Evolutionary conservation across 2,329 filamentous ascomycete genomes (phyloP).

Genomic region (Moelleriella libera): DNA sequence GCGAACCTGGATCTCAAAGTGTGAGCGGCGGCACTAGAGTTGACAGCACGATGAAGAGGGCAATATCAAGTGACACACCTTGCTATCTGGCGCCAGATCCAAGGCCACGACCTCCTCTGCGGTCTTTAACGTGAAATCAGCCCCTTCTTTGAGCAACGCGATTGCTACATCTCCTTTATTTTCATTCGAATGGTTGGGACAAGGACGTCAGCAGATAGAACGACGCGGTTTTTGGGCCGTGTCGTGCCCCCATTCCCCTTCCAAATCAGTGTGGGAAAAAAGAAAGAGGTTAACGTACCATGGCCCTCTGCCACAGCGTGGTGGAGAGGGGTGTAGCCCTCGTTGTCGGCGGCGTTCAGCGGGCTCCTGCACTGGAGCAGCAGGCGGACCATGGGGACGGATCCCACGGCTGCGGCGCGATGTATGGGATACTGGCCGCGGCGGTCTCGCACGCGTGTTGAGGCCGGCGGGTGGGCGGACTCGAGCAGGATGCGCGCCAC

Average conservation of each 20-base stretch:
- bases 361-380: slow-evolving; percentile 67
- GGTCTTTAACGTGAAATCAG: slow-evolving; percentile 68
- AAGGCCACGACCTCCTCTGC: slow-evolving; percentile 56
- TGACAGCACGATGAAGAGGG: neutral
- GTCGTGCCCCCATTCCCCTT: neutral
- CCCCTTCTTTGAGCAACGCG: slow-evolving; percentile 68
- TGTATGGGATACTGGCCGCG: slow-evolving; percentile 85
- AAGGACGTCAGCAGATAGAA: neutral
- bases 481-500: slow-evolving; percentile 64
- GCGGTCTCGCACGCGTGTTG: slow-evolving; percentile 67
- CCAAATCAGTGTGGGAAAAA: neutral
- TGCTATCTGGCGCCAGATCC: slow-evolving; percentile 73
- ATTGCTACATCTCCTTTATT: slow-evolving; percentile 64
- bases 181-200: too few species aligned
- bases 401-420: slow-evolving; percentile 80
- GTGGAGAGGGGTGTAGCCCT: slow-evolving; percentile 81
- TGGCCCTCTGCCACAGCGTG: slow-evolving; percentile 70
- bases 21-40: neutral
- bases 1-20: slow-evolving; percentile 38
- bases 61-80: slow-evolving; percentile 35
- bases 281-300: slow-evolving; percentile 25
- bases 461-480: slow-evolving; percentile 49
- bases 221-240: neutral
- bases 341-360: slow-evolving; percentile 66
- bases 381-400: slow-evolving; percentile 71